Evolutionary conservation across 2,329 filamentous ascomycete genomes (phyloP).

Genomic region (Paecilomyces fulvus): DNA sequence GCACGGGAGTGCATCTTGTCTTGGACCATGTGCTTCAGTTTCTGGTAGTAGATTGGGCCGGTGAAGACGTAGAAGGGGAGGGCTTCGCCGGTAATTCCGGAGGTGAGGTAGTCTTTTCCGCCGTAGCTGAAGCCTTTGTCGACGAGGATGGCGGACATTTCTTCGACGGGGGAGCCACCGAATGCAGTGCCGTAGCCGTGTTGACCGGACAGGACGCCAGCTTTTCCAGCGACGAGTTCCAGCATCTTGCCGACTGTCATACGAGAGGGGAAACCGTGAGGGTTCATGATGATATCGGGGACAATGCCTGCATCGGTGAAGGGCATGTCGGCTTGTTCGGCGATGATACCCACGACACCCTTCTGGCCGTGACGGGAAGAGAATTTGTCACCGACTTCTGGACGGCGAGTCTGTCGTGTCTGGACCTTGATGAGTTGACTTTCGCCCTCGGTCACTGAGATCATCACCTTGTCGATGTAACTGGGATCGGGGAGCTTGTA

Average conservation of each 20-base stretch:
- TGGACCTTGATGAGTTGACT: conserved; percentile 86
- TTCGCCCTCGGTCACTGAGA: conserved; percentile 81
- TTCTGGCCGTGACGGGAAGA: conserved; percentile 98
- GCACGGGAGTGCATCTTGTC: conserved; percentile 98
- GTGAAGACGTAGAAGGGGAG: conserved; percentile 97
- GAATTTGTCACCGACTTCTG: conserved; percentile 96
- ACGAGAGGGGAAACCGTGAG: conserved; percentile 97
- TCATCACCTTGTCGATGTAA: conserved; percentile 94
- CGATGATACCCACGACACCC: conserved; percentile 93
- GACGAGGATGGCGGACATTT: conserved; percentile 79
- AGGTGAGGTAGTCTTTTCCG: conserved; percentile 94
- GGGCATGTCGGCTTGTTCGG: conserved; percentile 92
- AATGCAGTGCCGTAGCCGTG: conserved; percentile 87
- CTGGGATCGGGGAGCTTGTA: conserved; percentile 78
- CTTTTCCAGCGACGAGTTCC: conserved; percentile 90
- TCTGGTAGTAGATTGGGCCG: conserved; percentile 98
- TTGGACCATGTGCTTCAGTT: conserved; percentile 99
- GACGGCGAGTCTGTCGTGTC: conserved; percentile 88
- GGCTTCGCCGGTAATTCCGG: conserved; percentile 87
- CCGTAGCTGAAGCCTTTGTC: conserved; percentile 90
- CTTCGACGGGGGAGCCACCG: conserved; percentile 73
- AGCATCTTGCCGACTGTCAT: conserved; percentile 99
- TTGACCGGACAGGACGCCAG: conserved; percentile 74
- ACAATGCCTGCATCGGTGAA: conserved; percentile 84
- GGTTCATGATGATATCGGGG: conserved; percentile 99